These are phyloP conservation scores for Alternaria metachromatica DNA, from an alignment of 2,329 filamentous ascomycete species.

Conservation along the genomic window DNA sequence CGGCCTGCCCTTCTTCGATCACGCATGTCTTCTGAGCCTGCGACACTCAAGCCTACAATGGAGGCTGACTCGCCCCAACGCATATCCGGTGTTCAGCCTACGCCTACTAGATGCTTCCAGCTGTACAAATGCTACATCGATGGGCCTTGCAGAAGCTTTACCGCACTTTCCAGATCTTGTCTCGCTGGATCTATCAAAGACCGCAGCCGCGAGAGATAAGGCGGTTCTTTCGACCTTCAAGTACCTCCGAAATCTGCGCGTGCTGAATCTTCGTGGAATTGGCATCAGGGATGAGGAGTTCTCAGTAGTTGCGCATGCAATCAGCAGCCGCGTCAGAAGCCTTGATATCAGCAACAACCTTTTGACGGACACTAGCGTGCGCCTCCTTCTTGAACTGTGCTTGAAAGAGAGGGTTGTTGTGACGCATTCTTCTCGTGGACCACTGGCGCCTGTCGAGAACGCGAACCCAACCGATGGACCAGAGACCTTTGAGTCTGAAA, in stretches of 20 bases:
- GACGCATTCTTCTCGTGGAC: conserved; percentile 16
- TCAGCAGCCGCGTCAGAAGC: conserved; percentile 60
- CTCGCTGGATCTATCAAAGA: conserved; percentile 66
- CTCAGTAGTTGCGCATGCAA: conserved; percentile 58
- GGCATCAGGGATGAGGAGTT: conserved; percentile 62
- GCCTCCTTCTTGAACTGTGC: conserved; percentile 59
- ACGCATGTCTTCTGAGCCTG: conserved; percentile 62
- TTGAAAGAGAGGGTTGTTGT: conserved; percentile 45
- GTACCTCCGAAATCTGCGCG: conserved; percentile 59
- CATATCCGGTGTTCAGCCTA: conserved; percentile 54
- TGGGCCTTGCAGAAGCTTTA: conserved; percentile 60
- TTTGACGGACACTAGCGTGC: conserved; percentile 63
- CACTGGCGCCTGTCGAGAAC: conserved; percentile 30
- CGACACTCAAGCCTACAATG: conserved; percentile 43
- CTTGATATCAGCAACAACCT: conserved; percentile 65
- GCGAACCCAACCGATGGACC: conserved; percentile 46
- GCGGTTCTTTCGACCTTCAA: conserved; percentile 57
- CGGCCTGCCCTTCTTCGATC: conserved; percentile 67
- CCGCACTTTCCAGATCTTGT: conserved; percentile 61
- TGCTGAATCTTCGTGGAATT: conserved; percentile 63
- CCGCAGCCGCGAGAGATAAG: conserved; percentile 56
- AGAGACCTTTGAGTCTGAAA: conserved; percentile 47
- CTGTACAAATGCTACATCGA: conserved; percentile 65
- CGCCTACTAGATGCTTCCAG: conserved; percentile 63
- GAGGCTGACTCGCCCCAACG: conserved; percentile 24